Conservation (phyloP, 768 basidiomycete genomes). For the Boletus edulis region DNA sequence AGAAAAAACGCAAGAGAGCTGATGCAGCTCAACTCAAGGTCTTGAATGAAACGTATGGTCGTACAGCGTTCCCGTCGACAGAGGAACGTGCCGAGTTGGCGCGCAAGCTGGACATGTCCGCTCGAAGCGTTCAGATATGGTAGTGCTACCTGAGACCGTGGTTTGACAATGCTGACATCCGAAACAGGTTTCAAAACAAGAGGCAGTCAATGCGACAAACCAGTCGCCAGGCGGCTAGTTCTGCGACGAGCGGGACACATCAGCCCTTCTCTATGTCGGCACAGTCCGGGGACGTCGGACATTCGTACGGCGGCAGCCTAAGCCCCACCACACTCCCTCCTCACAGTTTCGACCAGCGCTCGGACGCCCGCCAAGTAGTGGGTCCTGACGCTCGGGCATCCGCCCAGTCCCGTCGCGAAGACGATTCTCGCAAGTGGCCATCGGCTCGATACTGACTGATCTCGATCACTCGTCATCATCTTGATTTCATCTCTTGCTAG, state of each 20-base stretch:
- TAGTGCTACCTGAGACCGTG: slow-evolving; percentile 32
- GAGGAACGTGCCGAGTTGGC: slow-evolving; percentile 80
- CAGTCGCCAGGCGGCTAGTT: slow-evolving; percentile 57
- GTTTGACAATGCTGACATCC: slow-evolving; percentile 18
- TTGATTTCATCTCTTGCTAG: slow-evolving; percentile 35
- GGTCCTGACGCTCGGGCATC: slow-evolving; percentile 29
- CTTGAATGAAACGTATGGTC: slow-evolving; percentile 74
- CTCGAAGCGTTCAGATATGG: slow-evolving; percentile 88
- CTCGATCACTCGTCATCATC: slow-evolving; percentile 32
- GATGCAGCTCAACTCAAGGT: slow-evolving; percentile 78
- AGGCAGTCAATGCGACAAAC: slow-evolving; percentile 80
- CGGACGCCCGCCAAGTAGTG: slow-evolving; percentile 38
- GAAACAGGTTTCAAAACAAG: slow-evolving; percentile 82
- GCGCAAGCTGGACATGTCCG: slow-evolving; percentile 76
- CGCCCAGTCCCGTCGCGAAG: slow-evolving; percentile 41
- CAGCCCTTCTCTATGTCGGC: slow-evolving; percentile 47
- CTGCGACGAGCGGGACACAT: slow-evolving; percentile 43
- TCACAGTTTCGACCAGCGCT: slow-evolving; percentile 39
- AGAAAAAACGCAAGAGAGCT: slow-evolving; percentile 87
- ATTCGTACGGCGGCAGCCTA: slow-evolving; percentile 34
- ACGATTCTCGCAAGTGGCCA: slow-evolving; percentile 51
- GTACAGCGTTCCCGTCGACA: slow-evolving; percentile 86
- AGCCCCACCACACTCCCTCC: slow-evolving; percentile 30
- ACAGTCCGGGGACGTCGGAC: slow-evolving; percentile 33
- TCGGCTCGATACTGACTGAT: slow-evolving; percentile 47